These are phyloP conservation scores for Lentinus brumalis DNA, from an alignment of 768 basidiomycete species.

Conservation along the genomic window DNA sequence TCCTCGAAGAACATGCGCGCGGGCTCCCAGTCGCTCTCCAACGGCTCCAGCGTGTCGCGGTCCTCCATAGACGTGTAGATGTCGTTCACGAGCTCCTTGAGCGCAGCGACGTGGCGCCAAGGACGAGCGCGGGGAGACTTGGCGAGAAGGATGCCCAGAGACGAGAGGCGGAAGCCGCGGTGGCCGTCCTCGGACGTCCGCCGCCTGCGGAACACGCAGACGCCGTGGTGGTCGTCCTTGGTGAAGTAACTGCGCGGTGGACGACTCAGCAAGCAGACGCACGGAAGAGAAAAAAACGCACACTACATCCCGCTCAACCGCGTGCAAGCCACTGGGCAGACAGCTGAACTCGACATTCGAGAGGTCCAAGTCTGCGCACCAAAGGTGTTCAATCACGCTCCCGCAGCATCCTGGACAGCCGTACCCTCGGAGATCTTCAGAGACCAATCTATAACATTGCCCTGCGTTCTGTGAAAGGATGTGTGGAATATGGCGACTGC, in stretches of 20 bases:
- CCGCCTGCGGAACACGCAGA: constrained; percentile 73
- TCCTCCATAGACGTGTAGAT: constrained; percentile 56
- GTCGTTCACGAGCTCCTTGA: constrained; percentile 58
- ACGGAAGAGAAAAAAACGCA: constrained; percentile 38
- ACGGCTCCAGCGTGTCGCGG: constrained; percentile 48
- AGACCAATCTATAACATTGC: constrained; percentile 81
- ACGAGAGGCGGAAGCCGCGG: constrained; percentile 78
- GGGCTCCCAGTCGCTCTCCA: constrained; percentile 63
- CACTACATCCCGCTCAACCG: constrained; percentile 80
- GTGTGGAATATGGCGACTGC: constrained; percentile 83
- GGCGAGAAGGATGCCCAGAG: constrained; percentile 73
- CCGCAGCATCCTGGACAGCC: constrained; percentile 8
- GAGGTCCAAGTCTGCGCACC: constrained; percentile 57
- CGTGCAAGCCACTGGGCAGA: constrained; percentile 80
- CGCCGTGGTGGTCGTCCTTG: constrained; percentile 66
- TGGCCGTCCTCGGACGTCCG: constrained; percentile 71
- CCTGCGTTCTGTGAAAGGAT: constrained; percentile 82
- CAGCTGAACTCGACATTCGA: constrained; percentile 79
- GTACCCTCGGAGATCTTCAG: constrained; percentile 69
- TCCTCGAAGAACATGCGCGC: constrained; percentile 67
- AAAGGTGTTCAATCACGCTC: background rate
- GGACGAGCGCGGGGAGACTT: constrained; percentile 68
- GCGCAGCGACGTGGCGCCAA: constrained; percentile 67
- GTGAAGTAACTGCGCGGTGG: constrained; percentile 63
- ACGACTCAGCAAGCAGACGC: background rate